A percentile compares a stretch with the other conserved stretches of the same genome.
These are phyloP conservation scores for Zymoseptoria ardabiliae DNA, from an alignment of 2,329 filamentous ascomycete genomes.

Conservation along the genomic window DNA sequence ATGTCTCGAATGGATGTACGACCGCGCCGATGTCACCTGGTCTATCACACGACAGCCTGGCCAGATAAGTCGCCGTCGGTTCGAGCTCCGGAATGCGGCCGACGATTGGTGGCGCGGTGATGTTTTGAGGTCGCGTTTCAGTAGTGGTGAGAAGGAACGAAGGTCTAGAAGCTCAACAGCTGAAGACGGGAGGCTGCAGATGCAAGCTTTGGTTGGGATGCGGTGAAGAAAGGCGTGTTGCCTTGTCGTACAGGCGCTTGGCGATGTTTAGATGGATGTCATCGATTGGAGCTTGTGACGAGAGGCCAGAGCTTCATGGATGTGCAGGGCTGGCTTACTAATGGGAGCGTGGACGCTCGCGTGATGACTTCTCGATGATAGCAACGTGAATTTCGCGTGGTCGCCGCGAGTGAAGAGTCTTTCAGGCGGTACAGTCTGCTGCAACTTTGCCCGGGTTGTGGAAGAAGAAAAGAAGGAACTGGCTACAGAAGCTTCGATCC, in stretches of 20 bases:
- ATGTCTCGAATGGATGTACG: not conserved
- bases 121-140: not conserved
- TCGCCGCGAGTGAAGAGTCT: not conserved
- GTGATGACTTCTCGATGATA: not conserved
- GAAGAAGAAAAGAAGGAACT: not conserved
- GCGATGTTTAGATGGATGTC: not conserved
- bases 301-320: not conserved
- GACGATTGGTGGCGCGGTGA: not conserved
- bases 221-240: not conserved
- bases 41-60: slow-evolving; percentile 1
- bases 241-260: not conserved
- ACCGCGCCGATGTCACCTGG: not conserved
- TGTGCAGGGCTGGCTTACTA: not conserved
- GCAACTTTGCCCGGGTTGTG: not conserved
- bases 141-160: not conserved
- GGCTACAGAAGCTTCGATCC: not conserved
- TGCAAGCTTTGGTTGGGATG: not conserved
- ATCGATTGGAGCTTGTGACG: not conserved
- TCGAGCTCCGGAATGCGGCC: not conserved
- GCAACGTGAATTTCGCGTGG: not conserved
- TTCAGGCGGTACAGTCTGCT: not conserved
- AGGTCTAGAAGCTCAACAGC: not conserved
- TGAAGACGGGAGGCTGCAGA: slow-evolving; percentile 1
- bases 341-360: not conserved
- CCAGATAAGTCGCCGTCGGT: not conserved